A percentile compares a stretch with the other conserved stretches of the same genome.
Evolutionary conservation across 179 eudicot species (phyloP).

Genomic region (Beta macrorhiza): DNA sequence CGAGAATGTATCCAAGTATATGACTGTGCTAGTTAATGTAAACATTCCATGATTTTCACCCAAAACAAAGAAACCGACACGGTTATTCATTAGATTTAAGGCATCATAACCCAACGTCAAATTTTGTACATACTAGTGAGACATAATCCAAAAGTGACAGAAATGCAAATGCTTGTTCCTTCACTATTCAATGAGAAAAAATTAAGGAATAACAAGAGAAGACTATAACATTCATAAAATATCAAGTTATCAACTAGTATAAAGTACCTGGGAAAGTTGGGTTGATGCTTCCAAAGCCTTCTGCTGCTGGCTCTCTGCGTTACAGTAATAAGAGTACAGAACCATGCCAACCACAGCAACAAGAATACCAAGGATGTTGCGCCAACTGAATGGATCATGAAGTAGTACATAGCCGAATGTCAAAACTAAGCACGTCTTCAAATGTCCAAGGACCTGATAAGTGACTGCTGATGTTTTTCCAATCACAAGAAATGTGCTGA

Average conservation of each 20-base stretch:
- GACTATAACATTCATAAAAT: background rate
- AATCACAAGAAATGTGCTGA: constrained; percentile 85
- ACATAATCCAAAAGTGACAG: background rate
- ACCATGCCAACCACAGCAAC: constrained; percentile 59
- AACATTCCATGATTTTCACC: no score
- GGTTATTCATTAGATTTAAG: no score
- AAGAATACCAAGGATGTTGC: constrained; percentile 75
- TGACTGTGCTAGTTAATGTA: no score
- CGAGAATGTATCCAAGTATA: no score
- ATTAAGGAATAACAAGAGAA: background rate
- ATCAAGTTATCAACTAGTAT: background rate
- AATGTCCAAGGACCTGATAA: constrained; percentile 89
- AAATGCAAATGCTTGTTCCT: background rate
- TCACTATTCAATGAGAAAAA: background rate
- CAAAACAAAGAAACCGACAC: no score
- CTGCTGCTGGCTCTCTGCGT: constrained; percentile 50
- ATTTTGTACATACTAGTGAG: no score
- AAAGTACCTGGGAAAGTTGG: constrained; percentile 45
- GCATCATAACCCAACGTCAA: no score
- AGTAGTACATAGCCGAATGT: constrained; percentile 80
- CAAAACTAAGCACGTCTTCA: constrained; percentile 84
- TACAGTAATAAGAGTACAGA: constrained; percentile 41
- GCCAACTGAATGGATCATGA: constrained; percentile 82
- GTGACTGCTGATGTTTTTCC: constrained; percentile 92
- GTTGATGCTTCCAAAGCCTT: constrained; percentile 48